Evolutionary conservation across 768 basidiomycete genomes (phyloP), one percentile per base, ranked within the genome.

Genomic region (Pleurotus giganteus): DNA sequence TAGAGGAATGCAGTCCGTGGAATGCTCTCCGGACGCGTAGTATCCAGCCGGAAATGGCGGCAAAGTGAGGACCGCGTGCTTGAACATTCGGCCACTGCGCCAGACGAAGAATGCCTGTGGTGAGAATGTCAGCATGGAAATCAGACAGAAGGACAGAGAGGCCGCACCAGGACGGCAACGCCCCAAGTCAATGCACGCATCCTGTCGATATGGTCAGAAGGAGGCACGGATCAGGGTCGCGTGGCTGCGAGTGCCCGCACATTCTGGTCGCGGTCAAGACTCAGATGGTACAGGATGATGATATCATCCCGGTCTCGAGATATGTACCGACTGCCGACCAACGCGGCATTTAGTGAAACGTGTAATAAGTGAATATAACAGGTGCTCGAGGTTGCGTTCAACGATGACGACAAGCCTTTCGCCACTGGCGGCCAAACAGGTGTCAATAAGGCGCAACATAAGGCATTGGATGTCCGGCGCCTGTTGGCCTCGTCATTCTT

Each of bases 21-120:
- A 59, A 56, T 74, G 80, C 61, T 84, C 63, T 0, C 84, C 85
- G 4, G 70, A 71, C 4, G 69, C 69, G 57, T 83, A 78, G 65
- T 85, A 83, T 2, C 75, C 79, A 2, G 57, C 59, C 4, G 85
- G 79, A 19, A 83, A 74, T 1, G 69, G 50, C n/a, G 79, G 71
- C 29, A 68, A 67, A 21, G 62, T 63, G 47, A 85, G 53, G 26
- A 83, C 69, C 37, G 66, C 57, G 61, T 82, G 74, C 55, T 69
- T 71, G 24, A 66, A 57, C n/a, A 75, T 54, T 23, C 66, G 68
- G 19, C 75, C 76, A 51, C 67, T 79, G 42, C 79, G 74, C 64
- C 77, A 84, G 57, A 72, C 56, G 44, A 78, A 59, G 28, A 75
- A 39, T 19, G 75, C 72, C 82, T 84, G 26, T n/a, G 11, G 37